Percentiles rank a stretch among this genome's conserved stretches.
phyloP scores from a whole-genome alignment of 108 stramenopile genomes.

The Cyclotella sp. region DNA sequence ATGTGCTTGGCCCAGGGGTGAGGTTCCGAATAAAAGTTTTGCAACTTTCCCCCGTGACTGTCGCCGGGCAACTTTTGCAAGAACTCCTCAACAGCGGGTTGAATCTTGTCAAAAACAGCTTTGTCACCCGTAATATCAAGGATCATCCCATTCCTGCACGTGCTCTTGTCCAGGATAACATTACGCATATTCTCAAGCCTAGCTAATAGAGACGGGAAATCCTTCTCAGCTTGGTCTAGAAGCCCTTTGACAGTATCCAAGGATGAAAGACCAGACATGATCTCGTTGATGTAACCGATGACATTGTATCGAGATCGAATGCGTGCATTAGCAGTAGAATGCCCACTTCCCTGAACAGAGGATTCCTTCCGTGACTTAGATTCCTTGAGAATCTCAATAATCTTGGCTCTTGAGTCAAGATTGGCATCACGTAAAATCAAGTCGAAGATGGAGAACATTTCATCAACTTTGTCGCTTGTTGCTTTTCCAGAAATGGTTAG shows the following conservation, averaged over 20 bases:
- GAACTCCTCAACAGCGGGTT: conserved; percentile 76
- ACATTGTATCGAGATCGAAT: conserved; percentile 84
- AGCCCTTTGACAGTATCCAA: conserved; percentile 77
- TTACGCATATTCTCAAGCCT: conserved; percentile 88
- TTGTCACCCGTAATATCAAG: conserved; percentile 93
- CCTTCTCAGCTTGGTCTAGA: conserved; percentile 91
- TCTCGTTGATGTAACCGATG: conserved; percentile 91
- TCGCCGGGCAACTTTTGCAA: conserved; percentile 76
- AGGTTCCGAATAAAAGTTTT: conserved; percentile 69
- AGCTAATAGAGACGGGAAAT: conserved; percentile 89
- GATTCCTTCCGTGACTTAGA: conserved; percentile 77
- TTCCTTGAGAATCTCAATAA: conserved; percentile 94
- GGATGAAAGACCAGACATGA: conserved; percentile 89
- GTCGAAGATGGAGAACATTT: conserved; percentile 87
- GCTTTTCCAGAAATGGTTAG: conserved; percentile 81
- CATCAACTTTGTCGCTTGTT: conserved; percentile 87
- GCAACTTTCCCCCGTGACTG: conserved; percentile 65
- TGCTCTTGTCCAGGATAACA: conserved; percentile 70
- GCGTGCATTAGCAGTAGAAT: conserved; percentile 81
- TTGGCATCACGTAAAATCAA: conserved; percentile 90
- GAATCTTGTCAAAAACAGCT: conserved; percentile 68
- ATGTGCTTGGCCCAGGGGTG: conserved; percentile 86
- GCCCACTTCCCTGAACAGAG: conserved; percentile 81
- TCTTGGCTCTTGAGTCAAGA: conserved; percentile 84
- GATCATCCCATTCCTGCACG: conserved; percentile 86